Base-by-base conservation (phyloP, 805 yeast species). In the Candida montana region DNA sequence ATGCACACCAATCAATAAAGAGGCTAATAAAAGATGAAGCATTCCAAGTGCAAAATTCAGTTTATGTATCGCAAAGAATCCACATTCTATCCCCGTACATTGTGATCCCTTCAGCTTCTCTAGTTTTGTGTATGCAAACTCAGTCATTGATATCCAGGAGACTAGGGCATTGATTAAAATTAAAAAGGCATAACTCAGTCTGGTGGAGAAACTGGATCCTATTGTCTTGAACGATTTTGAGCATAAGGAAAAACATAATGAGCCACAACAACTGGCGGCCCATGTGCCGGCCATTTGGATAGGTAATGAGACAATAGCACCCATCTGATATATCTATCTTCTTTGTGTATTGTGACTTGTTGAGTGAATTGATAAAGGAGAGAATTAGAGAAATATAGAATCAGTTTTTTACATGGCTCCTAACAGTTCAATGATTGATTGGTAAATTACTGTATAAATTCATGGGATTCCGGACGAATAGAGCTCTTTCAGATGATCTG, bases 21-120 rank as follows among this genome's bases (percentile, higher is more conserved):
- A 62, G 1, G 93, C 95, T 42, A 93, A 65, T 1, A 79, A 48
- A 27, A 90, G 54, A 64, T 93, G 99, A 44, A 88, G 63, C 41
- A 80, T 38, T 2, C 95, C 98, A 16, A 93, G 67, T 2, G 97
- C 90, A 57, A 89, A 85, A 63, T 88, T 88, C 53, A 93, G 69
- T 42, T 98, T 68, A 59, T 93, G 95, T n/a, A 93, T 97, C 5
- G 95, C 90, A 13, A 88, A 86, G 62, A 91, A 93, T 35, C 97
- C 95, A 61, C 96, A 89, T 52, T 85, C 85, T 18, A 78, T 77
- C 12, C 93, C 95, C 33, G 81, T 79, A 64, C 99, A 91, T 32
- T 76, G 79, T 48, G 72, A 72, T 52, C 81, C 81, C 0, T 87
- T 72, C 7, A 88, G 69, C 44, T 73, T 74, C 46, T 83, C 93